Evolutionary conservation across 768 basidiomycete species (phyloP).

Genomic region (Psilocybe cyanescens): DNA sequence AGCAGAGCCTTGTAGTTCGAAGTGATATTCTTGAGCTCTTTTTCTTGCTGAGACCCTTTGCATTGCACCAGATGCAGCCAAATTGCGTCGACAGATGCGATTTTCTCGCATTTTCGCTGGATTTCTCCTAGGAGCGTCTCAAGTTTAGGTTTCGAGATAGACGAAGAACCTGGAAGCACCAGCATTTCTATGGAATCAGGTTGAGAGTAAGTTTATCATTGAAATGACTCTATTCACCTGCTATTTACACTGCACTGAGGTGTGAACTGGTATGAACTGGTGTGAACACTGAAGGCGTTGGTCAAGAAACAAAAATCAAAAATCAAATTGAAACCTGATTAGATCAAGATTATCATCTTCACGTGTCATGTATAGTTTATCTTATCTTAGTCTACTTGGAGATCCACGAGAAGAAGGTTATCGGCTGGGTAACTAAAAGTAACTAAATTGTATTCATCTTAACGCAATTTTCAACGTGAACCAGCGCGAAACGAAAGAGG

Average conservation of each 20-base stretch:
- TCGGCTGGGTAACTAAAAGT: no score
- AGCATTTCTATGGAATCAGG: constrained; percentile 57
- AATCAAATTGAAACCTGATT: no score
- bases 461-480: no score
- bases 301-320: no score
- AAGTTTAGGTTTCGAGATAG: constrained; percentile 72
- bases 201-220: background rate
- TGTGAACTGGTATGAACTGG: no score
- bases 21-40: constrained; percentile 44
- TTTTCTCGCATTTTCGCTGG: constrained; percentile 49
- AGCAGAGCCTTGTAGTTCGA: constrained; percentile 59
- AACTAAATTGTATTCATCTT: no score
- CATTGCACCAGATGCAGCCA: constrained; percentile 87
- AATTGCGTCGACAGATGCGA: constrained; percentile 78
- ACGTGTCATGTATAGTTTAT: no score
- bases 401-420: no score
- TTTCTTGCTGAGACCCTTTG: constrained; percentile 44
- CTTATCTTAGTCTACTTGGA: no score
- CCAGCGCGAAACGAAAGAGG: no score
- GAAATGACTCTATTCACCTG: background rate
- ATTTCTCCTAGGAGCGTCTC: constrained; percentile 65
- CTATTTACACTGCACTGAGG: background rate
- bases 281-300: no score
- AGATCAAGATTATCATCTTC: background rate
- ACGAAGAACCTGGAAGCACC: constrained; percentile 76